A percentile compares a stretch with the other conserved stretches of the same genome.
phyloP scores from a whole-genome alignment of 2,329 filamentous ascomycete genomes.

The Pyricularia grisea region DNA sequence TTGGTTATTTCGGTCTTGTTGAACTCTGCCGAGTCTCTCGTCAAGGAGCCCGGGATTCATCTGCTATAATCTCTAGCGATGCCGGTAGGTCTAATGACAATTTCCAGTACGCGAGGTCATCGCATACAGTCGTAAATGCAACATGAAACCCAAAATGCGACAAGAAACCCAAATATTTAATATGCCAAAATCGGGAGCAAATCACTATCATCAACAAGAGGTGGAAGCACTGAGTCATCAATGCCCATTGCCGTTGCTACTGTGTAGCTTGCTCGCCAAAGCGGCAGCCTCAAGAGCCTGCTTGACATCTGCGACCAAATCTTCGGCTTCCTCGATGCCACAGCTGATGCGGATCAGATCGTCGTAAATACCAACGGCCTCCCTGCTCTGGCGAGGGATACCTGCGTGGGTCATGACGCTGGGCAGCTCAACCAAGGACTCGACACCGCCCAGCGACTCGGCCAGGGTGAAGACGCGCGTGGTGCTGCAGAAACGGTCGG shows the following conservation, averaged over 20 bases:
- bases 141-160: not conserved
- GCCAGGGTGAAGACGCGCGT: conserved; percentile 90
- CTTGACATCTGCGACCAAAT: conserved; percentile 73
- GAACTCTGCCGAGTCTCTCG: not conserved
- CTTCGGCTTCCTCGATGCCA: conserved; percentile 82
- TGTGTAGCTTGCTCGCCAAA: conserved; percentile 8
- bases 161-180: too few relatives aligned
- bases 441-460: conserved; percentile 80
- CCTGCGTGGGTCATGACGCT: conserved; percentile 96
- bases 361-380: conserved; percentile 89
- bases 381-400: conserved; percentile 81
- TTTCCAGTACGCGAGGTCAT: not conserved
- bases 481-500: conserved; percentile 83
- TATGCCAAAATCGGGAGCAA: not conserved
- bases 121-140: not conserved
- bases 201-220: not conserved
- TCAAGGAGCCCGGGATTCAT: not conserved
- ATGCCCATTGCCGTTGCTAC: conserved; percentile 5
- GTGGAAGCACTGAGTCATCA: conserved; percentile 1
- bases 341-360: conserved; percentile 90
- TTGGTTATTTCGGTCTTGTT: not conserved
- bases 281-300: conserved; percentile 68
- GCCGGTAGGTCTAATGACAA: not conserved
- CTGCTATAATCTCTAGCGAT: not conserved
- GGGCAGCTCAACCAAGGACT: conserved; percentile 83